Base-by-base conservation (phyloP, 805 yeast species). In the Candida wancherniae region DNA sequence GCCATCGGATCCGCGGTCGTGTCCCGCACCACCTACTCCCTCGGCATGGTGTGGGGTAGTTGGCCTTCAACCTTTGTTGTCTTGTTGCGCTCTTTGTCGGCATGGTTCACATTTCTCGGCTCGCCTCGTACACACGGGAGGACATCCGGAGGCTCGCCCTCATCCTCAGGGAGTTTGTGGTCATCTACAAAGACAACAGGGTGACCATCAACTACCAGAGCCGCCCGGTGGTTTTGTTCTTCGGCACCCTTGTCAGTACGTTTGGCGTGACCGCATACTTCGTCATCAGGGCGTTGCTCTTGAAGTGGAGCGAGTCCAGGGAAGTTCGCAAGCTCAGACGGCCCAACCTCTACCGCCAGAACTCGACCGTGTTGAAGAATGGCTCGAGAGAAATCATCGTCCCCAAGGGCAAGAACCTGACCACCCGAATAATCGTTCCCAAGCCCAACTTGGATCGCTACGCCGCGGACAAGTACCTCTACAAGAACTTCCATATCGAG, bases 391-490 rank as follows among this genome's bases (percentile, higher is more conserved):
- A 62, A 29, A 63, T 75, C 19, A 59, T 58, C 35, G 68, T 75
- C n/a, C 74, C 55, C 43, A 71, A 55, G 57, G 73, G 64, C 21
- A 60, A 48, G 39, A 54, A 44, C 42, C 54, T 44, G 22, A 55
- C 47, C 44, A 43, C 65, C 9, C 44, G 71, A 22, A 63, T 75
- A 14, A 62, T 63, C 22, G 61, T 75, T 5, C 71, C 75, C 3
- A 58, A 63, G 22, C 66, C 73, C 7, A 68, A 67, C 39, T 44
- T 55, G 38, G 80, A 73, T 48, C 61, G 51, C 40, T 72, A 70
- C 43, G 79, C 76, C 33, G 74, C 75, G 6, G 79, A 75, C 48
- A 69, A 70, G 47, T 67, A 74, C 34, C 47, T 69, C 13, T 73
- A 73, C 45, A 75, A 73, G 48, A 63, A 63, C 39, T 72, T 65